Evolutionary conservation across 208 protist genomes (phyloP).

Genomic region (Endotrypanum monterogeii): DNA sequence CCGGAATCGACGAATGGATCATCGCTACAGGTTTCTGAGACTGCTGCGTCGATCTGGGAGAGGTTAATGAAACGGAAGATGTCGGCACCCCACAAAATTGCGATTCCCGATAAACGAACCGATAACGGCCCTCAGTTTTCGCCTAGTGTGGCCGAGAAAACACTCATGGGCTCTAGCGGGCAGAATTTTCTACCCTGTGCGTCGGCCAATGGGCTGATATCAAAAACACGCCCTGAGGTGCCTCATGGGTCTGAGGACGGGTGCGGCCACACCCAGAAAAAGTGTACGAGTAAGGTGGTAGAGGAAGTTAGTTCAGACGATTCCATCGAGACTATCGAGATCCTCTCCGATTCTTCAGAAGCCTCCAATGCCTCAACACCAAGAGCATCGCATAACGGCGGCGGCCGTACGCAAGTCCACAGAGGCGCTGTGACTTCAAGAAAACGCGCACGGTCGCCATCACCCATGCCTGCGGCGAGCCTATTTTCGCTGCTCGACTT

Average conservation of each 20-base stretch:
- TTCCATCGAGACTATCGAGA: neutral
- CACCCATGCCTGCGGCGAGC: neutral
- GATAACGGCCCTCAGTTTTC: neutral
- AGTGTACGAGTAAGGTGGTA: neutral
- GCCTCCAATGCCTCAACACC: no score
- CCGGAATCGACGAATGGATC: neutral
- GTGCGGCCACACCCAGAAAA: neutral
- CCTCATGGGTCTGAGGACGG: neutral
- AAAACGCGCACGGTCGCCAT: conserved; percentile 9
- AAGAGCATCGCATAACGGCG: neutral
- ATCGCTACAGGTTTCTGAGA: neutral
- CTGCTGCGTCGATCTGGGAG: conserved; percentile 12
- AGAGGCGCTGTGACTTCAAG: neutral
- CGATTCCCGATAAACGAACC: neutral
- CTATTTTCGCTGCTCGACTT: conserved; percentile 23
- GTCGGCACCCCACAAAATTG: neutral
- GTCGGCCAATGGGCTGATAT: neutral
- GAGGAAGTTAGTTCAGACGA: neutral
- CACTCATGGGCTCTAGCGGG: neutral
- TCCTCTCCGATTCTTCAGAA: neutral
- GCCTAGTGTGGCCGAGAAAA: neutral
- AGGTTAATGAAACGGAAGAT: conserved; percentile 18
- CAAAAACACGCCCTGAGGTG: neutral
- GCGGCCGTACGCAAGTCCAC: neutral
- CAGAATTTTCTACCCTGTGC: neutral